Evolutionary conservation across 192 early-diverging fungal genomes (phyloP).

Genomic region (Linnemannia elongata): DNA sequence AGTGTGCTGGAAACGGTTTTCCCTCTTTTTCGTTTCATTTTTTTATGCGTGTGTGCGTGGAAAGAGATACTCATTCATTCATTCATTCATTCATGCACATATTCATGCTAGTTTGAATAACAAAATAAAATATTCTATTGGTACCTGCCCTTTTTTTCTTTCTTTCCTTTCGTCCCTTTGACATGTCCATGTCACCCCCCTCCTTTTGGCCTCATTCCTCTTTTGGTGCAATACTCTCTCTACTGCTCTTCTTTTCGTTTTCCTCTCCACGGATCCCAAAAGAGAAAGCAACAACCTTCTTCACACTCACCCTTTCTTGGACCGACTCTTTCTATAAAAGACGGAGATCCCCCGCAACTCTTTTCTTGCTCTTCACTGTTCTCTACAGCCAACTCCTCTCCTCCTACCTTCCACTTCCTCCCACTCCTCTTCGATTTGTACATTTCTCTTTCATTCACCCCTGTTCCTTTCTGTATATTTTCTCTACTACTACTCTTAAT

Average conservation of each 20-base stretch:
- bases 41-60: background rate
- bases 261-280: constrained; percentile 3
- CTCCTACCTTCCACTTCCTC: background rate
- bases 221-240: background rate
- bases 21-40: background rate
- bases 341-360: background rate
- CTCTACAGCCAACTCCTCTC: constrained; percentile 22
- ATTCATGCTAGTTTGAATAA: background rate
- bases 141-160: background rate
- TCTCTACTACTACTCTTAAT: constrained; percentile 6
- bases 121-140: background rate
- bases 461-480: background rate
- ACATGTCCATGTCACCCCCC: too few species aligned
- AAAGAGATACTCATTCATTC: background rate
- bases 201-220: background rate
- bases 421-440: background rate
- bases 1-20: background rate
- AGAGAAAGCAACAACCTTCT: background rate
- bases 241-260: background rate
- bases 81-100: background rate
- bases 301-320: background rate
- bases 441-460: background rate
- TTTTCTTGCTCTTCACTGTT: constrained; percentile 16
- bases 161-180: background rate
- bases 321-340: constrained; percentile 8